These are phyloP conservation scores for Fusarium cyanostomum DNA, from an alignment of 2,329 filamentous ascomycete species.

Conservation along the genomic window DNA sequence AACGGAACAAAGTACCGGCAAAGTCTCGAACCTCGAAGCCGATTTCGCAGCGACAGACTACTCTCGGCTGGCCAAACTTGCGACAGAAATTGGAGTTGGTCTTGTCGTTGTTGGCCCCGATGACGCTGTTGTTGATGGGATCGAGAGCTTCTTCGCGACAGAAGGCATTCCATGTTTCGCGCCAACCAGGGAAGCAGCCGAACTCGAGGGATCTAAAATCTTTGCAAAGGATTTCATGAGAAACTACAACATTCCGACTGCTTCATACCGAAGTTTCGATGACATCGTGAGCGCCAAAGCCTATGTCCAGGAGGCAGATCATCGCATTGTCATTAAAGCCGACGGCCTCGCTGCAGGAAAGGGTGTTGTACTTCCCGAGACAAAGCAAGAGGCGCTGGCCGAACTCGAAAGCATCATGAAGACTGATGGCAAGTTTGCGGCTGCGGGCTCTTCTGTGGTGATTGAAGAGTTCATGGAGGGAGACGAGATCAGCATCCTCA, in stretches of 20 bases:
- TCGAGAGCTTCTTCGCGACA: constrained; percentile 72
- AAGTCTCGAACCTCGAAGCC: constrained; percentile 65
- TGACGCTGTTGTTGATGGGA: constrained; percentile 78
- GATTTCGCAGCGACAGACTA: constrained; percentile 65
- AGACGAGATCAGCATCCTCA: constrained; percentile 74
- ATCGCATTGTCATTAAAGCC: constrained; percentile 78
- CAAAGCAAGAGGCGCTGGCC: constrained; percentile 67
- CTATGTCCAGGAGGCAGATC: constrained; percentile 68
- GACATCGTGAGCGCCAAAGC: constrained; percentile 65
- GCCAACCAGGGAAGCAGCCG: constrained; percentile 72
- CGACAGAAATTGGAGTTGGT: constrained; percentile 68
- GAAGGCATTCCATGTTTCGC: constrained; percentile 73
- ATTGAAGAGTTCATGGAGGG: constrained; percentile 78
- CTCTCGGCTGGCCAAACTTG: constrained; percentile 67
- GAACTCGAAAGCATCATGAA: constrained; percentile 76
- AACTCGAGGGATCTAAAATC: constrained; percentile 81
- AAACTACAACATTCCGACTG: constrained; percentile 76
- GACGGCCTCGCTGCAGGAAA: constrained; percentile 80
- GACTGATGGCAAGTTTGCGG: constrained; percentile 67
- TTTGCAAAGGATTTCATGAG: constrained; percentile 86
- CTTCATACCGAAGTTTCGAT: constrained; percentile 74
- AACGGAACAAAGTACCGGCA: constrained; percentile 60
- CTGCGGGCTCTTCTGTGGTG: constrained; percentile 74
- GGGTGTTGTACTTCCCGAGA: constrained; percentile 55
- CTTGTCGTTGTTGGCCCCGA: constrained; percentile 80